Conservation (phyloP, 129 eudicot species). For the Arctium lappa region DNA sequence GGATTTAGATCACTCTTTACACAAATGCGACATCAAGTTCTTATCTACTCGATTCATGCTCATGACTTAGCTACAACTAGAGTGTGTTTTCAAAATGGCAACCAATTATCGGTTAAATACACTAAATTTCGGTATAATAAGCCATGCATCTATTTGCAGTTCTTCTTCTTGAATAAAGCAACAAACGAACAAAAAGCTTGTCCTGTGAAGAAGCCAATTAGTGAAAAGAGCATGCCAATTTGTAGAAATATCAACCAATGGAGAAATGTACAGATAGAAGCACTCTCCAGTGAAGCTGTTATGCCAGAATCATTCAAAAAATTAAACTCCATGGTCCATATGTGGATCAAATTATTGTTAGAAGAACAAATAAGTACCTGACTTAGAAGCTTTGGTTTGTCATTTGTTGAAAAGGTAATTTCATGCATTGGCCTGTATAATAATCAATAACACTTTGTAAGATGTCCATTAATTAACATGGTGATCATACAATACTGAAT, state of each 20-base stretch:
- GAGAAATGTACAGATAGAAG: neutral
- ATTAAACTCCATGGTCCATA: neutral
- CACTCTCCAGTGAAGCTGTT: neutral
- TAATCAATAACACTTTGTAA: constrained; percentile 23
- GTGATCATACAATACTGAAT: neutral
- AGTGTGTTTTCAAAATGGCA: neutral
- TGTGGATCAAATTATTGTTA: neutral
- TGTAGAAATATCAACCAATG: neutral
- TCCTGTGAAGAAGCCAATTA: neutral
- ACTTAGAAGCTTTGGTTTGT: constrained; percentile 96
- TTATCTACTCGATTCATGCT: neutral
- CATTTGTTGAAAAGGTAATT: constrained; percentile 89
- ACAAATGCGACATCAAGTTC: neutral
- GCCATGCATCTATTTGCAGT: neutral
- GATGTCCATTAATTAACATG: neutral
- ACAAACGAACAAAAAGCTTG: neutral
- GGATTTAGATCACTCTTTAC: neutral
- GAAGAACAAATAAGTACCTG: constrained; percentile 56
- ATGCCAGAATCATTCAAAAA: neutral
- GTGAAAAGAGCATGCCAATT: neutral
- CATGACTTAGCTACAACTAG: neutral
- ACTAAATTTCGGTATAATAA: neutral
- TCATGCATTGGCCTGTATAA: constrained; percentile 94
- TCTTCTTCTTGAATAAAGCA: neutral
- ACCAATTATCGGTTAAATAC: neutral